Percentiles rank a stretch among this genome's conserved stretches.
Conservation (phyloP, 495 filamentous ascomycete genomes). For the Pyrenopolyporus hunteri region DNA sequence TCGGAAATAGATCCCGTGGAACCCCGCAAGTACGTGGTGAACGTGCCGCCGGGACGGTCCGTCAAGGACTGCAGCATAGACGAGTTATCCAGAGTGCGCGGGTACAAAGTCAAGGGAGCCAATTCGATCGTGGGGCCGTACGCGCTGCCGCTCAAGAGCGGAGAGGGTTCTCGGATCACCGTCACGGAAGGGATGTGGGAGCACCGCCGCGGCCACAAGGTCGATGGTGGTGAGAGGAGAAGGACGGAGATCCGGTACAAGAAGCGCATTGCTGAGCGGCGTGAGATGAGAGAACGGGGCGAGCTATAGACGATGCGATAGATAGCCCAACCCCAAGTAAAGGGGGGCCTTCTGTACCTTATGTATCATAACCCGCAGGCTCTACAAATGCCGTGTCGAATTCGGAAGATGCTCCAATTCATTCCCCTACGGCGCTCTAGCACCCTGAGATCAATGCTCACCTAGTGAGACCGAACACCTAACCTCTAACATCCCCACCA, state of each 20-base stretch:
- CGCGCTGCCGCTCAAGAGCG: slow-evolving; percentile 68
- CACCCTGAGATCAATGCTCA: no score
- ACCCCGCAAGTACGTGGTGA: slow-evolving; percentile 62
- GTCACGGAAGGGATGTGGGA: slow-evolving; percentile 91
- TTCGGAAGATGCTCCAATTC: slow-evolving; percentile 2
- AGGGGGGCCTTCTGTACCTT: slow-evolving; percentile 22
- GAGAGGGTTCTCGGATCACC: slow-evolving; percentile 65
- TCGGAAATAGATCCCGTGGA: slow-evolving; percentile 46
- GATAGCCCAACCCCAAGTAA: not conserved
- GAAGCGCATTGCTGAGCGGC: slow-evolving; percentile 56
- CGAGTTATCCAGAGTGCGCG: slow-evolving; percentile 59
- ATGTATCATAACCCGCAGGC: slow-evolving; percentile 35
- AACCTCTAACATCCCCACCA: not conserved
- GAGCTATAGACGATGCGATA: slow-evolving; percentile 19
- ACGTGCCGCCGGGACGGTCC: slow-evolving; percentile 64
- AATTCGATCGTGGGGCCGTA: slow-evolving; percentile 73
- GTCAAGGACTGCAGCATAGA: slow-evolving; percentile 51
- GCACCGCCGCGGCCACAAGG: slow-evolving; percentile 78
- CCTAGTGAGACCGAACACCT: no score
- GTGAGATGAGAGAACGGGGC: slow-evolving; percentile 49
- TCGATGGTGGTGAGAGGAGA: slow-evolving; percentile 95
- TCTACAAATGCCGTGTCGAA: slow-evolving; percentile 8
- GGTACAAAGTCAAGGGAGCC: slow-evolving; percentile 68
- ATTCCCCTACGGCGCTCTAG: not conserved
- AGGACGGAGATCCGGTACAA: slow-evolving; percentile 76